A percentile compares a stretch with the other conserved stretches of the same genome.
These are phyloP conservation scores for Lepidium aucheri DNA, from an alignment of 345 rosid species.

Conservation along the genomic window DNA sequence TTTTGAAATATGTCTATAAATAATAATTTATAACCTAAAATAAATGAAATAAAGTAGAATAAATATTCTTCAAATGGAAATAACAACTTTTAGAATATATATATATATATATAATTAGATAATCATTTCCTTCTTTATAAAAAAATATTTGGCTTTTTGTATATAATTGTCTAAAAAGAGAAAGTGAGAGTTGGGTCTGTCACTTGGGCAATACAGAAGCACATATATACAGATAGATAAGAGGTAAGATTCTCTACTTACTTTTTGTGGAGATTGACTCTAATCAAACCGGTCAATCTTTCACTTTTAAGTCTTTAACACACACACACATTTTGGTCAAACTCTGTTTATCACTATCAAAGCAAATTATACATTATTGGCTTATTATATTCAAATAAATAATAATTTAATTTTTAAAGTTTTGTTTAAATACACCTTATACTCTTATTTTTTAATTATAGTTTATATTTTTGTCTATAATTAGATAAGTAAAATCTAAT, in stretches of 20 bases:
- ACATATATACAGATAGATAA: not conserved
- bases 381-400: too few relatives aligned
- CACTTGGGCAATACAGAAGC: not conserved
- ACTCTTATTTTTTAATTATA: too few relatives aligned
- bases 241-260: not conserved
- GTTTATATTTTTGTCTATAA: too few relatives aligned
- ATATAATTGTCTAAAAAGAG: not conserved
- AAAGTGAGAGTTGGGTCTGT: not conserved
- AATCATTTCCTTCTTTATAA: too few relatives aligned
- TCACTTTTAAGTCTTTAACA: not conserved
- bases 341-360: not conserved
- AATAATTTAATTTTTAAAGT: too few relatives aligned
- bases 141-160: not conserved
- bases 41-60: too few relatives aligned
- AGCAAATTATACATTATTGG: not conserved
- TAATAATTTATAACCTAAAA: too few relatives aligned
- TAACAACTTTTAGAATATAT: not conserved
- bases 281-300: not conserved
- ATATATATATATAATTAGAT: too few relatives aligned
- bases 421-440: too few relatives aligned
- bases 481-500: too few relatives aligned
- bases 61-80: not conserved
- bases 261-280: not conserved
- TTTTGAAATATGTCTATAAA: too few relatives aligned
- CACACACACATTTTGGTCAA: not conserved